These are phyloP conservation scores for Lolium perenne DNA, from an alignment of 176 grass and related monocot species.

Conservation along the genomic window DNA sequence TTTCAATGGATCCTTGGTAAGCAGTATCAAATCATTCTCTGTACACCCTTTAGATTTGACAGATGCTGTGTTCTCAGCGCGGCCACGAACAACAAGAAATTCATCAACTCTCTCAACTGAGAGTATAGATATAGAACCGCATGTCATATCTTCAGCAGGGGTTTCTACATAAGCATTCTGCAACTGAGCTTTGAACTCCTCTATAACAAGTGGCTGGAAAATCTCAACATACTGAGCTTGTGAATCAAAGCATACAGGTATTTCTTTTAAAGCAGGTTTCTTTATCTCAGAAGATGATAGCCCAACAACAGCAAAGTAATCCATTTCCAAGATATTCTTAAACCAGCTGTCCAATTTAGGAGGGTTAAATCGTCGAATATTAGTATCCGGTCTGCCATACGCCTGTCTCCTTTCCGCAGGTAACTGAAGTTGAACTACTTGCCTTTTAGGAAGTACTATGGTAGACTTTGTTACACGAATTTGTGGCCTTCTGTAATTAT, in stretches of 20 bases:
- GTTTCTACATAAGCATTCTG: slow-evolving; percentile 74
- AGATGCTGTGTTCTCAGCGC: slow-evolving; percentile 65
- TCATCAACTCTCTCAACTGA: slow-evolving; percentile 98
- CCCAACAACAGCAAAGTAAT: slow-evolving; percentile 80
- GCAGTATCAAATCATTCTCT: slow-evolving; percentile 95
- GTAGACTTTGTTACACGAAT: slow-evolving; percentile 54
- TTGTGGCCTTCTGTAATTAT: slow-evolving; percentile 53
- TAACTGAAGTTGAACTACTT: slow-evolving; percentile 75
- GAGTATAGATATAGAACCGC: slow-evolving; percentile 67
- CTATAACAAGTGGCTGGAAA: slow-evolving; percentile 92
- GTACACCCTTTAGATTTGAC: slow-evolving; percentile 60
- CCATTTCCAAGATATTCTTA: slow-evolving; percentile 84
- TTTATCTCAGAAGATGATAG: slow-evolving; percentile 58
- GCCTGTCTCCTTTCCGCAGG: slow-evolving; percentile 59
- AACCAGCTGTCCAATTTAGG: slow-evolving; percentile 87
- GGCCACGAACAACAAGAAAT: slow-evolving; percentile 82
- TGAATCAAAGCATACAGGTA: slow-evolving; percentile 84
- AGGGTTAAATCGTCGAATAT: slow-evolving; percentile 60
- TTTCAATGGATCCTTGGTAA: slow-evolving; percentile 82
- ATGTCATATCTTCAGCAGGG: slow-evolving; percentile 75
- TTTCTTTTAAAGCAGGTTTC: slow-evolving; percentile 66
- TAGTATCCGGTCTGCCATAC: slow-evolving; percentile 49
- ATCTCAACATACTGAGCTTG: slow-evolving; percentile 88
- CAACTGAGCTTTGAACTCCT: slow-evolving; percentile 97
- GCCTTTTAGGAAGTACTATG: slow-evolving; percentile 68